Base-by-base conservation (phyloP, 2,329 filamentous ascomycete genomes). In the Alternaria solani region DNA sequence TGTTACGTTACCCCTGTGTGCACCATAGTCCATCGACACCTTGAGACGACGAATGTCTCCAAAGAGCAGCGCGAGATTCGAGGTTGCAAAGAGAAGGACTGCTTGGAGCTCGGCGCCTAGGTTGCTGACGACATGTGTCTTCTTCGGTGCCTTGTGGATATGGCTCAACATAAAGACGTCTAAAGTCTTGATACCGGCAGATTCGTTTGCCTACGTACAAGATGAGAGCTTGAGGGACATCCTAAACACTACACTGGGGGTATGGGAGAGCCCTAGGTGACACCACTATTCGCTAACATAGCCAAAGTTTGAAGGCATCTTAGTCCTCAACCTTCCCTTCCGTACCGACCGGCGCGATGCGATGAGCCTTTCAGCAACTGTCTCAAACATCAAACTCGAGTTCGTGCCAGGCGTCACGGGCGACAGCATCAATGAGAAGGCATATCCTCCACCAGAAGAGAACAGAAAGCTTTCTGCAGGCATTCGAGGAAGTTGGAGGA, bases 331-430 rank as follows among this genome's bases (percentile, higher is more conserved):
- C 48, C 79, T 88, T 3, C 82, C 83, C 0, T 78, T 78, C 9
- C 79, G 85, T 2, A 83, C 80, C 25, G 86, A 87, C 62, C 81
- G 84, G 14, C 80, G 84, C 30, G 84, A 87, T 75, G 78, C 81
- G 11, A 82, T 87, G 71, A 76, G 78, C 0, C 75, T 86, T 7
- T 81, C 83, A 3, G 82, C 83, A 3, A 80, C 81, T 3, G 75
- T 84, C 3, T 84, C 79, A 42, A 80, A 81, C 32, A 72, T 87
- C 25, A 72, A 79, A 2, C 70, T 87, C 41, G 80, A 81, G 1
- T 87, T 82, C 64, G 67, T 85, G 2, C 79, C 84, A 36, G 85
- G 84, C 7, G 77, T 85, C 0, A 76, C 76, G 7, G 82, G 81
- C 30, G 70, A 66, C 5, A 68, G 65, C 41, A 75, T 75, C 60